Conservation (phyloP, 768 basidiomycete genomes). For the Phaeolepiota aurea region DNA sequence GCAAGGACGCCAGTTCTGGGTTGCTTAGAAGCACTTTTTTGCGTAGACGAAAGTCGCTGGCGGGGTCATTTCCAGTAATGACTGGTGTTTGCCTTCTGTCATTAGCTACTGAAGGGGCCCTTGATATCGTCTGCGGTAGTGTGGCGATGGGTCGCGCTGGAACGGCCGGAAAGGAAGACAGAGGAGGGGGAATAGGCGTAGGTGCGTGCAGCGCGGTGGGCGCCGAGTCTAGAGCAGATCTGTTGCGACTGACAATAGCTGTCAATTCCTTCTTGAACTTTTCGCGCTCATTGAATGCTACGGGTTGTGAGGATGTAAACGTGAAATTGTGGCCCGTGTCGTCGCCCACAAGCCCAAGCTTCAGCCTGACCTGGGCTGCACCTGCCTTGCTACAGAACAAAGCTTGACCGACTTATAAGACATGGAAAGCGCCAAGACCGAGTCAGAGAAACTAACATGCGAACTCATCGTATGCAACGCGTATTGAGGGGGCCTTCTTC, state of each 20-base stretch:
- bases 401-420: conserved; percentile 31
- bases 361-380: conserved; percentile 70
- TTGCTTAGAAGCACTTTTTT: conserved; percentile 75
- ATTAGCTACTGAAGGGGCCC: conserved; percentile 57
- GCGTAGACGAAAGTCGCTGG: conserved; percentile 62
- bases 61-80: conserved; percentile 48
- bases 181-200: conserved; percentile 10
- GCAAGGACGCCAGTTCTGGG: conserved; percentile 71
- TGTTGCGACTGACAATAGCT: conserved; percentile 68
- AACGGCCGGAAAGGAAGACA: conserved; percentile 17
- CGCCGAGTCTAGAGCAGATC: conserved; percentile 28
- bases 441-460: conserved; percentile 39
- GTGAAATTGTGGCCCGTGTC: conserved; percentile 79
- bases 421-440: conserved; percentile 7
- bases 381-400: conserved; percentile 85
- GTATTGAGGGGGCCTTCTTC: conserved; percentile 54
- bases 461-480: conserved; percentile 51
- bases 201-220: conserved; percentile 13
- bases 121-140: conserved; percentile 34
- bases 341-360: conserved; percentile 60
- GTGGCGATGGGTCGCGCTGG: conserved; percentile 18
- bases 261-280: conserved; percentile 77
- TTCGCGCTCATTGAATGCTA: conserved; percentile 68
- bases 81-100: conserved; percentile 44
- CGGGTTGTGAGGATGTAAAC: conserved; percentile 57